Evolutionary conservation across 2,329 filamentous ascomycete species (phyloP).

Genomic region (Microsporum canis): DNA sequence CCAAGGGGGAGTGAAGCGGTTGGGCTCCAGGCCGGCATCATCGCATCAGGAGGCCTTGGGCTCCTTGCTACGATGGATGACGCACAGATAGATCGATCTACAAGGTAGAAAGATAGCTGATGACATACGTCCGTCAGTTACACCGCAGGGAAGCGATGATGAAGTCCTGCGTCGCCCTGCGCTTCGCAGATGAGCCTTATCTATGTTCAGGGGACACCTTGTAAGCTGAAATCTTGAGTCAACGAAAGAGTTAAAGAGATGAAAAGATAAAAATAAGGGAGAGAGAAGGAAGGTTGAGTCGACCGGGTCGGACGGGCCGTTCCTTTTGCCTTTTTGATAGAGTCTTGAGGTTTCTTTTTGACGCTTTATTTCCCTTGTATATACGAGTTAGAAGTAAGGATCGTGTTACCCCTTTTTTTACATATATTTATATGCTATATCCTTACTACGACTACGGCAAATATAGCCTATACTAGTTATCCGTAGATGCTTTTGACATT

Average conservation of each 20-base stretch:
- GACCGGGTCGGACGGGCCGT: background rate
- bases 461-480: background rate
- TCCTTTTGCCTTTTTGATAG: background rate
- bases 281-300: background rate
- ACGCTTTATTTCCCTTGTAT: background rate
- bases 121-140: conserved; percentile 2
- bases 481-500: background rate
- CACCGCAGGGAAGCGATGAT: background rate
- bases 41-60: background rate
- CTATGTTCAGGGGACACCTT: background rate
- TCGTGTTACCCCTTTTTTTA: background rate
- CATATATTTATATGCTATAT: background rate
- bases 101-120: background rate
- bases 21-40: background rate
- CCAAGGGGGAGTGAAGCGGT: background rate
- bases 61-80: background rate
- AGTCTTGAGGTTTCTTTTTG: background rate
- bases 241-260: background rate
- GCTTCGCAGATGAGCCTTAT: background rate
- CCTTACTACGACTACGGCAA: too few species aligned
- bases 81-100: background rate
- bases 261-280: background rate
- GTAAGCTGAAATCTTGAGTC: background rate
- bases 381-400: background rate
- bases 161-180: background rate